Evolutionary conservation across 192 early-diverging fungal genomes (phyloP).

Genomic region (Helicostylum pulchrum): DNA sequence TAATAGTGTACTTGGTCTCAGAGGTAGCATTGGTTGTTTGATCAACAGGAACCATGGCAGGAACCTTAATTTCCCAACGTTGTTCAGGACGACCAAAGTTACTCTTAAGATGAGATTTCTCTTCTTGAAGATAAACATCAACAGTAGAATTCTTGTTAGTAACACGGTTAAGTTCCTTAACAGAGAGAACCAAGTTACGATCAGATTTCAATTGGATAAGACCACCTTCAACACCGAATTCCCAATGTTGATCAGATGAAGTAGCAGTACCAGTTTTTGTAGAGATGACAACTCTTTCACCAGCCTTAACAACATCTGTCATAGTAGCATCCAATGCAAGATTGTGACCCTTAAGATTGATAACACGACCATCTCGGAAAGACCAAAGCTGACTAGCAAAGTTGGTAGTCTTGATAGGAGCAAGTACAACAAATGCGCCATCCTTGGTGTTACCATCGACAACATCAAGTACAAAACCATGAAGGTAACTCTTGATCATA

Average conservation of each 20-base stretch:
- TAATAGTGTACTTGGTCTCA: slow-evolving; percentile 6
- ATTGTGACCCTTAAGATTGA: slow-evolving; percentile 26
- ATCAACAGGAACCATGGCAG: slow-evolving; percentile 17
- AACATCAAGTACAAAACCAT: slow-evolving; percentile 32
- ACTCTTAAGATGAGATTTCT: background rate
- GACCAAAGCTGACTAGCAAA: slow-evolving; percentile 35
- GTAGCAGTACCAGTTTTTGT: background rate
- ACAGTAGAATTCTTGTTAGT: background rate
- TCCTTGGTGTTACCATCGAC: background rate
- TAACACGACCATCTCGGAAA: slow-evolving; percentile 17
- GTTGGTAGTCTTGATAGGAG: slow-evolving; percentile 14
- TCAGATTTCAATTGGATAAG: slow-evolving; percentile 14
- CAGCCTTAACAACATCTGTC: slow-evolving; percentile 2
- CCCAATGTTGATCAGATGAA: slow-evolving; percentile 26
- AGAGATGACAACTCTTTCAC: slow-evolving; percentile 19
- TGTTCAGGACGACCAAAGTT: slow-evolving; percentile 19
- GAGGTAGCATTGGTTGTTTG: background rate
- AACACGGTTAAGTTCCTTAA: slow-evolving; percentile 18
- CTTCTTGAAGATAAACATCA: slow-evolving; percentile 18
- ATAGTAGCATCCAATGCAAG: slow-evolving; percentile 21
- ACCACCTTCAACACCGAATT: slow-evolving; percentile 6
- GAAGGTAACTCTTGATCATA: slow-evolving; percentile 27
- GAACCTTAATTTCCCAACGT: slow-evolving; percentile 22
- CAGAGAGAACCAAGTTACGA: slow-evolving; percentile 16
- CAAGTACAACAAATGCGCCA: slow-evolving; percentile 16